Evolutionary conservation across 2,329 filamentous ascomycete genomes (phyloP), one percentile per base, ranked within the genome.

Genomic region (Clonostachys rhizophaga): DNA sequence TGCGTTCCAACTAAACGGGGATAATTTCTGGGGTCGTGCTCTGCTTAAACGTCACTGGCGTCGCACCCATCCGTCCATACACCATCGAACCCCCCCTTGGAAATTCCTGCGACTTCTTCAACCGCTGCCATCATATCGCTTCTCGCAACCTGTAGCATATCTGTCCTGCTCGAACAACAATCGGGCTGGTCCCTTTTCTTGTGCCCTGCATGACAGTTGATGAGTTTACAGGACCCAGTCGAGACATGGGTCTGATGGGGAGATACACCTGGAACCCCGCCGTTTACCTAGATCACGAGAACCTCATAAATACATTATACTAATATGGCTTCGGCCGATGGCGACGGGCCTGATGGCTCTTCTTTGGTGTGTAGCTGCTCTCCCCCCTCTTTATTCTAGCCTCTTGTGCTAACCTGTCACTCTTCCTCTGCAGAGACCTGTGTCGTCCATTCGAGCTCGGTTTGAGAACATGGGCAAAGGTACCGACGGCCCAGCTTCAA

Each of bases 391-490:
- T 30, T 4, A 4, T 8, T n/a, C 36, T n/a, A 39, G 14, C 7
- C 11, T 18, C 36, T n/a, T 39, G 36, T n/a, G 3, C 11, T n/a
- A 39, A n/a, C 12, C 42, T 45, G 24, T 40, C 40, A 33, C 6
- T 24, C 35, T 14, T 30, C 12, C 43, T 20, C 30, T n/a, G 34
- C 52, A 90, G 86, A 89, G 84, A 71, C 87, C 89, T 24, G 88
- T 94, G 44, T 94, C 89, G 45, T 91, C 88, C 45, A 74, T 94
- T 50, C 79, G 85, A 51, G 89, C 87, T 52, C 84, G 87, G 57
- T 94, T 92, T 64, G 89, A 94, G 72, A 89, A 86, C 61, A 83
- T 92, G 55, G 60, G 58, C 51, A 58, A 55, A 46, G 50, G 52
- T 45, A 52, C 51, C 17, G 49, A 50, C 34, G 43, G 24, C 24